Conservation (phyloP, 2,329 filamentous ascomycete species). For the Stachybotrys elegans region DNA sequence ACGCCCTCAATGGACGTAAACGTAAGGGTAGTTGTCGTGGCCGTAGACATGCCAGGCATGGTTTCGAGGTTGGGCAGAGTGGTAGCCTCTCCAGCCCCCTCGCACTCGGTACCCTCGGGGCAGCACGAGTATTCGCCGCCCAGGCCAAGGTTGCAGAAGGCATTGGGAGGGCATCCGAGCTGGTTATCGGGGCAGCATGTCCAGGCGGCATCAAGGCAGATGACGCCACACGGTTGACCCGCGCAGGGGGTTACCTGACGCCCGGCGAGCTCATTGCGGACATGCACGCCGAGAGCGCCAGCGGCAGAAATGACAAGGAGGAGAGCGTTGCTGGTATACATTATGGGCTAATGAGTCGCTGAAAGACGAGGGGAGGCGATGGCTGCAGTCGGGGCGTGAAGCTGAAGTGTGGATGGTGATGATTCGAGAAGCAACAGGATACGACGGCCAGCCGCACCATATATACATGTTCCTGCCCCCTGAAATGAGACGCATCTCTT, state of each 20-base stretch:
- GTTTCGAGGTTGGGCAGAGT: conserved; percentile 1
- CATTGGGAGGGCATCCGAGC: conserved; percentile 19
- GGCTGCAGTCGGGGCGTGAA: neutral
- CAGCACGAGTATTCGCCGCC: conserved; percentile 25
- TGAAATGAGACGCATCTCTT: no score
- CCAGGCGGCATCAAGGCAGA: conserved; percentile 20
- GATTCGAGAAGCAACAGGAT: no score
- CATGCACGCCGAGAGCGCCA: conserved; percentile 12
- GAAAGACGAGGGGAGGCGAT: neutral
- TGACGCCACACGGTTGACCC: conserved; percentile 19
- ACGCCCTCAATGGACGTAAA: neutral
- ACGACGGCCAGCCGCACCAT: no score
- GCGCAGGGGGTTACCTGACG: conserved; percentile 18
- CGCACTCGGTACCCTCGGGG: conserved; percentile 18
- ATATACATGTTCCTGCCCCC: no score
- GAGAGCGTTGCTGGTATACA: neutral
- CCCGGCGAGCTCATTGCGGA: conserved; percentile 10
- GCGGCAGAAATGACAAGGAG: conserved; percentile 16
- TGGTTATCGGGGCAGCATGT: conserved; percentile 23
- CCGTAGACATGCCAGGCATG: conserved; percentile 7
- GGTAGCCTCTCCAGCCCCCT: conserved; percentile 18
- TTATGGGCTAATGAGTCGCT: neutral
- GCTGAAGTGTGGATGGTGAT: neutral
- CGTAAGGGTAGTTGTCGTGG: neutral
- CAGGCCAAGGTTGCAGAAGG: conserved; percentile 17